phyloP scores from a whole-genome alignment of 1,284 basidiomycete species.

The Ceratobasidium sp. region DNA sequence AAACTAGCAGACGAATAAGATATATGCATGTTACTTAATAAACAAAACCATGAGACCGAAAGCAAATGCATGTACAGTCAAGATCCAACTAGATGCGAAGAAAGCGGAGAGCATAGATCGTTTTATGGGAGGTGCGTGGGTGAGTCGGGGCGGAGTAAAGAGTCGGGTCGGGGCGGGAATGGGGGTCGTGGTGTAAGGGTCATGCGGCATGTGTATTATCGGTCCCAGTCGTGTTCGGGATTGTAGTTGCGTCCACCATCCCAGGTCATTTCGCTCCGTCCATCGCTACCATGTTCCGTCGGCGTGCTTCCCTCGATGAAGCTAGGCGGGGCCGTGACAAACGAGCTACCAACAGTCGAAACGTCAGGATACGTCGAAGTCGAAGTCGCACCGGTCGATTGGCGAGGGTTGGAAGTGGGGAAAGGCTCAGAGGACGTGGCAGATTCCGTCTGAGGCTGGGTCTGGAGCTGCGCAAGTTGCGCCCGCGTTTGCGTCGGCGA shows the following conservation, averaged over 20 bases:
- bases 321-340: background rate
- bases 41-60: no score
- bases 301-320: no score
- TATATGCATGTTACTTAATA: constrained; percentile 3
- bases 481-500: no score
- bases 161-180: no score
- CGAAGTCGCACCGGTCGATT: background rate
- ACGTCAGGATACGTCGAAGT: background rate
- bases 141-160: background rate
- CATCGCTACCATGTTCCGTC: no score
- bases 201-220: background rate
- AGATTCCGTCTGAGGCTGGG: no score
- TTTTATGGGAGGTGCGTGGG: background rate
- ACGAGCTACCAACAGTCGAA: background rate
- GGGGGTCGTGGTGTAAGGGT: no score
- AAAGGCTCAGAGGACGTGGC: no score
- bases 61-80: background rate
- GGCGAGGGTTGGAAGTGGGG: background rate
- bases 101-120: background rate
- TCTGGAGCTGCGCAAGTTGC: no score
- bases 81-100: background rate
- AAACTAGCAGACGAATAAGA: background rate
- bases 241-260: no score
- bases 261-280: no score
- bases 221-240: background rate